Conservation (phyloP, 805 yeast species). For the Pichia eremophila region DNA sequence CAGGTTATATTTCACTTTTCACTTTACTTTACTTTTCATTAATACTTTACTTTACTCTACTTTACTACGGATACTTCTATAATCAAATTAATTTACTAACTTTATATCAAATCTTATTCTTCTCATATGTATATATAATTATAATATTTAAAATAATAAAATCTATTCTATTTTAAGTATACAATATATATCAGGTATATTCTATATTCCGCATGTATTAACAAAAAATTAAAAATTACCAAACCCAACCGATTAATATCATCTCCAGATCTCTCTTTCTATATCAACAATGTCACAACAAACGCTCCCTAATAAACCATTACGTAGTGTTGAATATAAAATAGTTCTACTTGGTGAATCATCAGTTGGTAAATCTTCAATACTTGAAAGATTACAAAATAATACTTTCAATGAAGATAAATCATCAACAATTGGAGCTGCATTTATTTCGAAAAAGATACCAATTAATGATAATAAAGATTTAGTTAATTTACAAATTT, state of each 20-base stretch:
- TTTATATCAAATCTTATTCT: no score
- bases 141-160: no score
- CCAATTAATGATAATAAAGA: slow-evolving; percentile 19
- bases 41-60: no score
- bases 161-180: no score
- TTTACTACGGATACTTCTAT: no score
- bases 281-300: background rate
- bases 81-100: no score
- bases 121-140: no score
- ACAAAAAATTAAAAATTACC: no score
- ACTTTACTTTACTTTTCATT: background rate
- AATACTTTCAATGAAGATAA: slow-evolving; percentile 67
- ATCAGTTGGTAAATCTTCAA: slow-evolving; percentile 59
- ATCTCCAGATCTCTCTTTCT: no score
- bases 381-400: slow-evolving; percentile 69
- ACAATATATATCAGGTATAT: no score
- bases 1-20: background rate
- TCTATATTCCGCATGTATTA: no score
- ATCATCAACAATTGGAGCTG: slow-evolving; percentile 97
- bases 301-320: slow-evolving; percentile 11
- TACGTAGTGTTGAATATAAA: slow-evolving; percentile 25
- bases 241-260: no score
- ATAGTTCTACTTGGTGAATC: slow-evolving; percentile 39
- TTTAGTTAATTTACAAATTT: slow-evolving; percentile 49
- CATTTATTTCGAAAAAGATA: slow-evolving; percentile 79